Base-by-base conservation (phyloP, 768 basidiomycete genomes). In the Termitomyces titanicus region DNA sequence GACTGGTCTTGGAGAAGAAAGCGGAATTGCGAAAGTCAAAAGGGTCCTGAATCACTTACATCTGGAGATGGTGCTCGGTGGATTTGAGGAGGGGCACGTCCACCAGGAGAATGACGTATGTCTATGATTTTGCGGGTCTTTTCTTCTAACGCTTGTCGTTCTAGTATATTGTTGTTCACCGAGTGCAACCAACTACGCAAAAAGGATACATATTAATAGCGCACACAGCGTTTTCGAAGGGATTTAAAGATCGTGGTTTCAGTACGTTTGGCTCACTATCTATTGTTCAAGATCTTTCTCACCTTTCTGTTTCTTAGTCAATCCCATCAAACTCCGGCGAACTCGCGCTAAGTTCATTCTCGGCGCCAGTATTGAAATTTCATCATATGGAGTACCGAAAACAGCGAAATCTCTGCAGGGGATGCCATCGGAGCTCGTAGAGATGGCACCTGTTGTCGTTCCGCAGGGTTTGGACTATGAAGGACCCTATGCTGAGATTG, bases 91-190 rank as follows among this genome's bases (percentile, higher is more conserved):
- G 70, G 96, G 94, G 0, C 93, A 98, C 72, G 92, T 98, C 10
- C 95, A 95, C 64, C 94, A 98, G 68, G 97, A 98, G 68, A 94
- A 91, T 59, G 86, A 98, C 68, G 95, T 91, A 68, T 72, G 89
- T 83, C 5, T 17, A 17, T 24, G 17, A 24, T 46, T 37, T 25
- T 51, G 25, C 40, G 53, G 51, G 17, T 37, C 18, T 13, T 9
- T 18, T 31, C 53, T 18, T 22, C 47, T 25, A 20, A 33, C 34
- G 1, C 24, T 33, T 33, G 29, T 33, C 42, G 42, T 10, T 45
- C 2, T 66, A 98, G 94, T 98, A 99, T 71, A 96, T 98, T 60
- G 82, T 89, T 43, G 75, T 98, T 15, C 93, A 96, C 64, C 87
- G 97, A 20, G 89, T 98, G 4, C 92, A 98, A 62, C 95, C 96